A percentile compares a stretch with the other conserved stretches of the same genome.
These are phyloP conservation scores for Picochlorum sp. DNA, from an alignment of 139 green algal species.

Conservation along the genomic window DNA sequence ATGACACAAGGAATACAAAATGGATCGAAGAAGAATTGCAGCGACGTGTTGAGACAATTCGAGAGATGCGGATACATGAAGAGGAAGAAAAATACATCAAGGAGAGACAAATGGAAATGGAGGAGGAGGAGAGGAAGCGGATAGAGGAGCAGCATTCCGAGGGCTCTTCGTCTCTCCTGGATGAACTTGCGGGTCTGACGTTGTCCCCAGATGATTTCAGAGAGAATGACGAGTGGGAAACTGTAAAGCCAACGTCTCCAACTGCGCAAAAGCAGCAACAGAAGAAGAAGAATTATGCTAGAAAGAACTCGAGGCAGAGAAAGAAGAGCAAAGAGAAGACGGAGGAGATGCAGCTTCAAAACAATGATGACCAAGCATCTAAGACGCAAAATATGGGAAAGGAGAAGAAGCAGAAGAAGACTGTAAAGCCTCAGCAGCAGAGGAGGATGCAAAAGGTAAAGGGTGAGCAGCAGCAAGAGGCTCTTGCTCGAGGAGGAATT, in stretches of 20 bases:
- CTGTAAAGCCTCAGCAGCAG: background rate
- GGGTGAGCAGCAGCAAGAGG: background rate
- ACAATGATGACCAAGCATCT: too few species aligned
- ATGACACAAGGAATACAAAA: background rate
- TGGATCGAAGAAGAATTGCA: too few species aligned
- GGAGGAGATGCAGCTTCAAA: background rate
- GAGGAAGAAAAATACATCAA: background rate
- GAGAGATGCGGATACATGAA: background rate
- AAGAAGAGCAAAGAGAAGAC: background rate
- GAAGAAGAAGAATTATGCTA: background rate
- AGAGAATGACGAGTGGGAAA: slow-evolving; percentile 1
- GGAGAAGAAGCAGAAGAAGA: background rate
- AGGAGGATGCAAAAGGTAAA: too few species aligned
- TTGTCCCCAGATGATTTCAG: slow-evolving; percentile 16
- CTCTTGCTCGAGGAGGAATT: background rate
- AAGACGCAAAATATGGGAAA: background rate
- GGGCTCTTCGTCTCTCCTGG: background rate
- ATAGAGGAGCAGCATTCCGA: background rate
- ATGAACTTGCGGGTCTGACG: slow-evolving; percentile 12
- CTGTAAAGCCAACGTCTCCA: background rate
- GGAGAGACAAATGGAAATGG: background rate
- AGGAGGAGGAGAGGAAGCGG: background rate
- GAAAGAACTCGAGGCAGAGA: background rate
- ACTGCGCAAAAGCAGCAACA: background rate
- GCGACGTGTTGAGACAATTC: background rate